A percentile compares a stretch with the other conserved stretches of the same genome.
These are phyloP conservation scores for Alternaria tenuissima DNA, from an alignment of 2,329 filamentous ascomycete genomes.

Conservation along the genomic window DNA sequence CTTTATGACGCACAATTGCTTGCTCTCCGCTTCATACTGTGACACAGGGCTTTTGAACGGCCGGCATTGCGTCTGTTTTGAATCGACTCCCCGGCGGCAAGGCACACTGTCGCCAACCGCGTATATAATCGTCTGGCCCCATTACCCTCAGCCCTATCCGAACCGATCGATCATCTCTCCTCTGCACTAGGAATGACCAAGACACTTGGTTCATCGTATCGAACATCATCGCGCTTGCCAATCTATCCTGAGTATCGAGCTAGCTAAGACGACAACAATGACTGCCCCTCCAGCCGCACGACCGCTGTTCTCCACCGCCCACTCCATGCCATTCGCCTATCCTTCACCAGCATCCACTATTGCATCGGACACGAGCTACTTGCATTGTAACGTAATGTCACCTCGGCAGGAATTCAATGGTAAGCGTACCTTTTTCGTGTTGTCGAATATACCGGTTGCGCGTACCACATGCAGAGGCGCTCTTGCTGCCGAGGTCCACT, in stretches of 20 bases:
- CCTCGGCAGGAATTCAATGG: constrained; percentile 31
- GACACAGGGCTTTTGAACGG: constrained; percentile 8
- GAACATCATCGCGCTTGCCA: constrained; percentile 8
- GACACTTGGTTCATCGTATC: constrained; percentile 4
- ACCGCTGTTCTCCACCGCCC: constrained; percentile 34
- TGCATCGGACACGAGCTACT: constrained; percentile 29
- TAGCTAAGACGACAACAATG: constrained; percentile 27
- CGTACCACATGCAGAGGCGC: constrained; percentile 2
- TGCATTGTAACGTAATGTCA: constrained; percentile 35
- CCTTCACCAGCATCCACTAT: constrained; percentile 35
- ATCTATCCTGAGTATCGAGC: constrained; percentile 12
- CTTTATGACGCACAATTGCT: constrained; percentile 28
- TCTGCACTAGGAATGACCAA: constrained; percentile 19
- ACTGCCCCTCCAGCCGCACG: constrained; percentile 33
- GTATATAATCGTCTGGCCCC: constrained; percentile 28
- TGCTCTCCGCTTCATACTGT: constrained; percentile 12
- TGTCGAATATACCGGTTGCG: constrained; percentile 4
- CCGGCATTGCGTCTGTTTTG: constrained; percentile 18
- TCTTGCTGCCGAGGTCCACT: constrained; percentile 9
- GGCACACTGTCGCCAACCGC: constrained; percentile 3
- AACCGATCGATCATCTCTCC: constrained; percentile 21
- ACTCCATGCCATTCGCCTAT: constrained; percentile 26
- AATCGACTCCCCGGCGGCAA: constrained; percentile 12
- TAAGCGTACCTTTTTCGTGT: constrained; percentile 28
- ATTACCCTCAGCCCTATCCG: constrained; percentile 32